phyloP scores from a whole-genome alignment of 1,139 yeast genomes.

The Barnettozyma hawaiiensis region DNA sequence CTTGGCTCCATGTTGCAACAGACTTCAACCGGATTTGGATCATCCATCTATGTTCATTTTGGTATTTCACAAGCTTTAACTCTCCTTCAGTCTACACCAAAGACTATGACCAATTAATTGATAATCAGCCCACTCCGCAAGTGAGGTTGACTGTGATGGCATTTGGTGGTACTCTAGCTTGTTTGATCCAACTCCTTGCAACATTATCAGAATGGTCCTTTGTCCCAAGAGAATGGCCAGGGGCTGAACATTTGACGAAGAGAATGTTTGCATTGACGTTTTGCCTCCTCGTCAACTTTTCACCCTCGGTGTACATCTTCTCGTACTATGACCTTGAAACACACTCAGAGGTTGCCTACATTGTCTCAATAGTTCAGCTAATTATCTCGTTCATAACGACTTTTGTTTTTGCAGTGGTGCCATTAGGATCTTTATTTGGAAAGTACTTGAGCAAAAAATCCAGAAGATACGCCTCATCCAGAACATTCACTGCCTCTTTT shows the following conservation, averaged over 20 bases:
- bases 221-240: slow-evolving; percentile 69
- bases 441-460: slow-evolving; percentile 28
- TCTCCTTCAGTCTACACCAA: slow-evolving; percentile 72
- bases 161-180: slow-evolving; percentile 67
- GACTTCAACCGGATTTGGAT: slow-evolving; percentile 84
- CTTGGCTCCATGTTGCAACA: slow-evolving; percentile 73
- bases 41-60: slow-evolving; percentile 67
- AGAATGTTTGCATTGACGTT: slow-evolving; percentile 41
- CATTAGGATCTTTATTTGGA: slow-evolving; percentile 49
- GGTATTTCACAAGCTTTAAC: slow-evolving; percentile 79
- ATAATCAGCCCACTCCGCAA: slow-evolving; percentile 63
- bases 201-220: slow-evolving; percentile 56
- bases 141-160: slow-evolving; percentile 58
- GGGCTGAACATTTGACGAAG: slow-evolving; percentile 44
- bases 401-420: slow-evolving; percentile 54
- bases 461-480: slow-evolving; percentile 36
- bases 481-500: slow-evolving; percentile 50
- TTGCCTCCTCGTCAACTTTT: slow-evolving; percentile 43
- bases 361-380: slow-evolving; percentile 54
- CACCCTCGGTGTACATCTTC: slow-evolving; percentile 61
- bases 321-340: slow-evolving; percentile 47
- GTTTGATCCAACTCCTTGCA: slow-evolving; percentile 58
- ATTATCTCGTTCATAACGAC: slow-evolving; percentile 55
- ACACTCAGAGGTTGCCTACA: slow-evolving; percentile 43
- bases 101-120: slow-evolving; percentile 48